Percentiles rank a stretch among this genome's conserved stretches.
Evolutionary conservation across 1,284 basidiomycete genomes (phyloP).

Genomic region (Papiliotrema flavescens): DNA sequence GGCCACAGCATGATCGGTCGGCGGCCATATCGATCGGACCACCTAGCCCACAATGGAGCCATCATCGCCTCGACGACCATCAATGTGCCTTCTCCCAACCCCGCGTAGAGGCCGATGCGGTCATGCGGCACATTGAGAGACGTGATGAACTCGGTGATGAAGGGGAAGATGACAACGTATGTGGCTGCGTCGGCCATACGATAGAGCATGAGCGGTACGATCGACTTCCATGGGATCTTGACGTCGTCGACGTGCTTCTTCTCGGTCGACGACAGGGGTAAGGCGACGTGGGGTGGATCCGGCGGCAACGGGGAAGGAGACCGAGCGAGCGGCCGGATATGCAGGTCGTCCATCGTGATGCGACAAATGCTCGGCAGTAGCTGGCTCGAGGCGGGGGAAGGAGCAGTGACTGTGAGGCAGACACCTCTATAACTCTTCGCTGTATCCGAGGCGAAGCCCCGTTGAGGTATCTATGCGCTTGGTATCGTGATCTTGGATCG

Average conservation of each 20-base stretch:
- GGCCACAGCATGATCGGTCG: conserved; percentile 16
- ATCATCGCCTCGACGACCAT: conserved; percentile 24
- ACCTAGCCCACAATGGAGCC: conserved; percentile 21
- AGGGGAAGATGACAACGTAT: conserved; percentile 25
- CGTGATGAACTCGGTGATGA: conserved; percentile 28
- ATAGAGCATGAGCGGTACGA: conserved; percentile 21
- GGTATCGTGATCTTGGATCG: too few species aligned
- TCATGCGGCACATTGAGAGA: conserved; percentile 16
- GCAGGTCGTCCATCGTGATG: too few species aligned
- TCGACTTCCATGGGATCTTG: conserved; percentile 15
- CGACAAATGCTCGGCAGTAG: too few species aligned
- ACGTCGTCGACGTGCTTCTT: background rate
- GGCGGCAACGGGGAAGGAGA: too few species aligned
- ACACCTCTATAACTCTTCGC: too few species aligned
- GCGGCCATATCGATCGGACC: conserved; percentile 23
- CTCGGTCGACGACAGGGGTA: background rate
- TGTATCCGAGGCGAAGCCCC: too few species aligned
- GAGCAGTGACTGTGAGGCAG: too few species aligned
- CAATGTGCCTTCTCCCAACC: conserved; percentile 22
- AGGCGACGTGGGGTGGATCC: too few species aligned
- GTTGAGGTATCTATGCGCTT: too few species aligned
- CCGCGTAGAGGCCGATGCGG: conserved; percentile 26
- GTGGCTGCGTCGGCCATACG: conserved; percentile 18
- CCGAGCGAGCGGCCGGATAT: too few species aligned
- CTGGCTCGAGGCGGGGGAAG: too few species aligned